These are phyloP conservation scores for Schwanniomyces yamadae DNA, from an alignment of 805 yeast genomes.

Conservation along the genomic window DNA sequence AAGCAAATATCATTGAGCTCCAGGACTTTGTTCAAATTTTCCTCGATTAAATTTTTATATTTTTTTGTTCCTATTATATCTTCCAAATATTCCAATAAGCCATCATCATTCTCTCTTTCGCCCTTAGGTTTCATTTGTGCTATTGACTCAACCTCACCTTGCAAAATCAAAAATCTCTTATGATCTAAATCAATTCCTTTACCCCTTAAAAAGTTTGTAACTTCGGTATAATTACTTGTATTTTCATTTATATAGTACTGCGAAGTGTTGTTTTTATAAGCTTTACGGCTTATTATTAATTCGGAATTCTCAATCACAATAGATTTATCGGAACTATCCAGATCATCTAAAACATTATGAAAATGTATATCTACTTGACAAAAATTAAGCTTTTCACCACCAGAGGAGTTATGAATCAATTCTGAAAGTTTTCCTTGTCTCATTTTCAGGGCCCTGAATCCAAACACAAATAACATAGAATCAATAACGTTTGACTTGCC, in stretches of 20 bases:
- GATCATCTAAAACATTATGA: conserved; percentile 66
- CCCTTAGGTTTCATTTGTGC: conserved; percentile 99
- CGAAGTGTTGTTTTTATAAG: conserved; percentile 72
- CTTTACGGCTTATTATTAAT: conserved; percentile 76
- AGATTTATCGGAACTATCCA: conserved; percentile 27
- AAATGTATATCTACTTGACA: conserved; percentile 94
- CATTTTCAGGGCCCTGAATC: conserved; percentile 95
- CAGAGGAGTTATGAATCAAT: conserved; percentile 86
- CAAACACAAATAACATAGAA: conserved; percentile 93
- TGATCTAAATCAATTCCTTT: conserved; percentile 94
- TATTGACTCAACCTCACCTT: conserved; percentile 97
- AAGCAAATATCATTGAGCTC: conserved; percentile 75
- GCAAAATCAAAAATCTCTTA: conserved; percentile 88
- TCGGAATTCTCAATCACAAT: conserved; percentile 48
- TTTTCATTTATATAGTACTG: conserved; percentile 72
- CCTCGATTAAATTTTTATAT: conserved; percentile 76
- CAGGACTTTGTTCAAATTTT: conserved; percentile 58
- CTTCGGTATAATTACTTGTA: conserved; percentile 73
- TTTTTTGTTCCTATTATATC: conserved; percentile 94
- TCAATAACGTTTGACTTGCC: conserved; percentile 98
- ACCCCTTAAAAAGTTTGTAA: conserved; percentile 66
- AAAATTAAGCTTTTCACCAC: conserved; percentile 51
- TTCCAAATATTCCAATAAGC: conserved; percentile 88
- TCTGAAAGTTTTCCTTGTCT: conserved; percentile 93
- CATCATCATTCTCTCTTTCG: conserved; percentile 88